phyloP scores from a whole-genome alignment of 2,329 filamentous ascomycete species.

The Epichloe festucae region DNA sequence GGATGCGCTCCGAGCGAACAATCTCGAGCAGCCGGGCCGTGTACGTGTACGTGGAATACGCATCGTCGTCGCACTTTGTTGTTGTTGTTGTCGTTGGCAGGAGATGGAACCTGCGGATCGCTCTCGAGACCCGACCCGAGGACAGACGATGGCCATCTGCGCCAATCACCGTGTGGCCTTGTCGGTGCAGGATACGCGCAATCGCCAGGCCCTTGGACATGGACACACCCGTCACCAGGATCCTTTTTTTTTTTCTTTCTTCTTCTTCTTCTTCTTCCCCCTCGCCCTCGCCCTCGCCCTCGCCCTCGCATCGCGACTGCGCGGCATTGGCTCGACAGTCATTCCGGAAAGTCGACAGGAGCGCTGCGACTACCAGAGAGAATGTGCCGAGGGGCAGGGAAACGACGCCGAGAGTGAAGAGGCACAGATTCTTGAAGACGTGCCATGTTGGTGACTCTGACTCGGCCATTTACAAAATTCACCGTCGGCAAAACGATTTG shows the following conservation, averaged over 20 bases:
- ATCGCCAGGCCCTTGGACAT: conserved; percentile 59
- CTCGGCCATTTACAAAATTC: background rate
- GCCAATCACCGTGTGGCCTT: conserved; percentile 58
- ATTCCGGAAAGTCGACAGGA: background rate
- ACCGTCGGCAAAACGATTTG: background rate
- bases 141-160: conserved; percentile 47
- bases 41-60: conserved; percentile 27
- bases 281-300: too few species aligned
- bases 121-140: conserved; percentile 43
- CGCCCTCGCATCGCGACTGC: background rate
- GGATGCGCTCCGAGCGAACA: conserved; percentile 44
- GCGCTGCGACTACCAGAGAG: conserved; percentile 15
- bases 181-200: conserved; percentile 49
- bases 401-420: conserved; percentile 18
- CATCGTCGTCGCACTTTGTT: too few species aligned
- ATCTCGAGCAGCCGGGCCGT: conserved; percentile 43
- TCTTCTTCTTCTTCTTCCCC: too few species aligned
- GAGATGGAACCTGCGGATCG: conserved; percentile 41
- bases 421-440: conserved; percentile 12
- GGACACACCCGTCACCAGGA: conserved; percentile 60
- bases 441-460: conserved; percentile 6
- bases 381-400: conserved; percentile 39
- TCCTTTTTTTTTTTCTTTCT: conserved; percentile 21
- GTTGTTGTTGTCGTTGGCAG: conserved; percentile 10
- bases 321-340: conserved; percentile 6